A percentile compares a stretch with the other conserved stretches of the same genome.
Evolutionary conservation across 805 yeast genomes (phyloP).

Genomic region (Komagataella phaffii): DNA sequence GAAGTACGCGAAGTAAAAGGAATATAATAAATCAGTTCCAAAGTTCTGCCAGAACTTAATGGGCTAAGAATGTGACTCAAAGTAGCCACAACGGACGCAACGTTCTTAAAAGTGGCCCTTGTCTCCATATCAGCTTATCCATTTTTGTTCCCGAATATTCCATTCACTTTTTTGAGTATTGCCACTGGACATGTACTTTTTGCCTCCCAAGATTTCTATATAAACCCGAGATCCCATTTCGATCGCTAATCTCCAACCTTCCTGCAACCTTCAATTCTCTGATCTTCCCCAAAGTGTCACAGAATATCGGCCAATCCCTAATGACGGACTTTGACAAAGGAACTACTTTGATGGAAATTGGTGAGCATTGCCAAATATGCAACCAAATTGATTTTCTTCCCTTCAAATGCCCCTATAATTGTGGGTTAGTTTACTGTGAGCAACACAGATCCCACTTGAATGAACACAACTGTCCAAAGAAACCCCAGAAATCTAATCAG

Average conservation of each 20-base stretch:
- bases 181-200: not conserved
- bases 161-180: not conserved
- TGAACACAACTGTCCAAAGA: constrained; percentile 15
- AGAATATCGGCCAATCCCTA: not conserved
- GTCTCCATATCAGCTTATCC: not conserved
- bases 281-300: not conserved
- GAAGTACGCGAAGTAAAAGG: not conserved
- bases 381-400: constrained; percentile 45
- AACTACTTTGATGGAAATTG: constrained; percentile 34
- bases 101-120: not conserved
- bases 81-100: not conserved
- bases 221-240: not conserved
- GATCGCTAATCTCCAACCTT: not conserved
- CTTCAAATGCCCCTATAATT: constrained; percentile 32
- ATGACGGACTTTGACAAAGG: constrained; percentile 5
- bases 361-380: constrained; percentile 42
- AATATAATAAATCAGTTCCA: not conserved
- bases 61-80: not conserved
- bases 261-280: not conserved
- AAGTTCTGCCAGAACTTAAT: not conserved
- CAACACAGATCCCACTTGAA: constrained; percentile 28
- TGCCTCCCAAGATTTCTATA: not conserved
- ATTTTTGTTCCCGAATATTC: not conserved
- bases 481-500: constrained; percentile 2
- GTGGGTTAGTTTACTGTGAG: constrained; percentile 31